Base-by-base conservation (phyloP, 768 basidiomycete genomes). In the Boletus sensibilis region DNA sequence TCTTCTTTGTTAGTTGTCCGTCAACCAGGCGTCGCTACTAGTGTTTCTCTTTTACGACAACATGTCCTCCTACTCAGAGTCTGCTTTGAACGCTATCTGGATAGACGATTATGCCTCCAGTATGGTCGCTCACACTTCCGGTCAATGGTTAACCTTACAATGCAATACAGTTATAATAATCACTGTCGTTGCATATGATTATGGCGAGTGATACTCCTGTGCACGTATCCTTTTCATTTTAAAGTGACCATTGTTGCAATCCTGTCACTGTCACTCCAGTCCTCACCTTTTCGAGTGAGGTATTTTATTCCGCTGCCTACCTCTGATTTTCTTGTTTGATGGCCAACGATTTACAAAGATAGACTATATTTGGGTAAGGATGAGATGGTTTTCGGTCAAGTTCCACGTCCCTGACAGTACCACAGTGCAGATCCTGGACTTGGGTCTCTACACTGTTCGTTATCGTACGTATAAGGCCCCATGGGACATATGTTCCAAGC, bases 261-360 rank as follows among this genome's bases (percentile, higher is more conserved):
- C n/a, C n/a, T 18, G 6, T 27, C 13, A 16, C 39, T 35, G 20
- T 16, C 16, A 18, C 8, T 34, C 10, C 27, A 63, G 62, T 56
- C 31, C 62, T 63, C 37, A 63, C 53, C 21, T 45, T 64, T 21
- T 23, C 57, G 12, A 47, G 52, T 48, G 62, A 64, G 50, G 62
- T 60, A 46, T 25, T 12, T 62, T 12, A 5, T 52, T n/a, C 18
- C 7, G 6, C 14, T 31, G 23, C 14, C 5, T 9, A 11, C 4
- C 5, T 8, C n/a, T 14, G 13, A 8, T 21, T 35, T 16, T 2
- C 6, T 10, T 16, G 33, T 40, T 18, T 3, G 2, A 16, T 13
- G 7, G 10, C 2, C 56, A 2, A 61, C 20, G 8, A 12, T 16
- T 23, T 33, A 8, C n/a, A 39, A 31, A 64, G 63, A 43, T 64